A percentile compares a stretch with the other conserved stretches of the same genome.
Conservation (phyloP, 768 basidiomycete genomes). For the Chalciporus sphaerocephalus region DNA sequence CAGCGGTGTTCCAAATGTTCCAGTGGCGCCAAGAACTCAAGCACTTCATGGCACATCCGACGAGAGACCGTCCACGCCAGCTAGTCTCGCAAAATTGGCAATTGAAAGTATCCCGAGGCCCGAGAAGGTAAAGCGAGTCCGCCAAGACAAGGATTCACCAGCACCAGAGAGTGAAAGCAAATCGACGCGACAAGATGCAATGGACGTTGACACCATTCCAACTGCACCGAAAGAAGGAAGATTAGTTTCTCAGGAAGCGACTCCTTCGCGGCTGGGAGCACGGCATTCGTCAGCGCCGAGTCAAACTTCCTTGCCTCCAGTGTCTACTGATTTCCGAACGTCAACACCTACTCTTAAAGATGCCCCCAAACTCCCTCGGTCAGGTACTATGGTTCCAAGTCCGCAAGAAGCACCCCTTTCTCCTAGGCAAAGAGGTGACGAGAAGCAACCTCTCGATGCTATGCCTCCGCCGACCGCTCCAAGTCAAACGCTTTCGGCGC, state of each 20-base stretch:
- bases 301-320: conserved; percentile 15
- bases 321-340: conserved; percentile 15
- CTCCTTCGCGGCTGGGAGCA: conserved; percentile 19
- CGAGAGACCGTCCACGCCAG: conserved; percentile 31
- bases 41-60: conserved; percentile 32
- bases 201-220: conserved; percentile 33
- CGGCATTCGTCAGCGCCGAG: conserved; percentile 12
- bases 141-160: conserved; percentile 36
- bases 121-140: conserved; percentile 68
- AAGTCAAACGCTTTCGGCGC: conserved; percentile 73
- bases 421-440: conserved; percentile 41
- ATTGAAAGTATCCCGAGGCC: conserved; percentile 75
- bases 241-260: conserved; percentile 17
- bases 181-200: conserved; percentile 25
- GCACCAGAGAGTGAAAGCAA: conserved; percentile 29
- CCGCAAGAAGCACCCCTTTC: conserved; percentile 37
- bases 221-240: conserved; percentile 27
- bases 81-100: conserved; percentile 48
- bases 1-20: conserved; percentile 24
- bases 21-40: conserved; percentile 55
- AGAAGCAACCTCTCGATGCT: conserved; percentile 33
- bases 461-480: conserved; percentile 81
- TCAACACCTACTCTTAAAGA: conserved; percentile 17
- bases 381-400: conserved; percentile 13
- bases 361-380: conserved; percentile 16